Evolutionary conservation across 2,329 filamentous ascomycete species (phyloP).

Genomic region (Aspergillus sp.): DNA sequence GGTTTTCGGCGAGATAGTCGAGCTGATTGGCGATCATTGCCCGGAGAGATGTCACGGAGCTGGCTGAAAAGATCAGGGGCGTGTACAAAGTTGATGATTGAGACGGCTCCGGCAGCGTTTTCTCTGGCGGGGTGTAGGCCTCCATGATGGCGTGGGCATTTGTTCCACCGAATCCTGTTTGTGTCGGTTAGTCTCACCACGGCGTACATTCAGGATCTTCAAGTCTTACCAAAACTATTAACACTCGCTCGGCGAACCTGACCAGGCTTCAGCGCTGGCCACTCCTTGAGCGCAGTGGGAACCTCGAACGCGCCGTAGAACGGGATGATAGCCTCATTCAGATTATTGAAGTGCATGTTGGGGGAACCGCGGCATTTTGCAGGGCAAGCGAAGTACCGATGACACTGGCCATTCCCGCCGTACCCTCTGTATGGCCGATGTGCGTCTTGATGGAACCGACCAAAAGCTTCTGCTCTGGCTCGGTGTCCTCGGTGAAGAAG

Average conservation of each 20-base stretch:
- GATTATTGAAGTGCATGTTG: constrained; percentile 16
- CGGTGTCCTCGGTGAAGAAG: constrained; percentile 9
- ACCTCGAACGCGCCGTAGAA: constrained; percentile 12
- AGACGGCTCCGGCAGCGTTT: neutral
- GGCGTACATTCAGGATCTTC: neutral
- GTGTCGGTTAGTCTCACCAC: too few relatives aligned
- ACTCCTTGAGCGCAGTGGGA: constrained; percentile 5
- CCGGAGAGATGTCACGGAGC: constrained; percentile 6
- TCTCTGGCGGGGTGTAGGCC: neutral
- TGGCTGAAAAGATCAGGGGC: constrained; percentile 9
- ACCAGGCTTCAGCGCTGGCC: constrained; percentile 9
- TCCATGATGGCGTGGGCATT: constrained; percentile 18
- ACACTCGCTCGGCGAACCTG: constrained; percentile 11
- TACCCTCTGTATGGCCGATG: constrained; percentile 22
- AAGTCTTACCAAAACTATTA: constrained; percentile 16
- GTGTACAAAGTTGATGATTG: too few relatives aligned
- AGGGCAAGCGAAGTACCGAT: constrained; percentile 22
- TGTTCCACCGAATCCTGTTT: constrained; percentile 11
- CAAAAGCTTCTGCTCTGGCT: constrained; percentile 4
- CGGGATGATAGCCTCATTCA: constrained; percentile 17
- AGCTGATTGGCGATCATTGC: constrained; percentile 3
- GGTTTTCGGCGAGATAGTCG: constrained; percentile 3
- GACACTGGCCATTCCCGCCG: constrained; percentile 21
- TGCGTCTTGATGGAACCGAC: constrained; percentile 24
- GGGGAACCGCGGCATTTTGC: constrained; percentile 23